These are phyloP conservation scores for Glebionis coronaria DNA, from an alignment of 129 eudicot genomes.

Conservation along the genomic window DNA sequence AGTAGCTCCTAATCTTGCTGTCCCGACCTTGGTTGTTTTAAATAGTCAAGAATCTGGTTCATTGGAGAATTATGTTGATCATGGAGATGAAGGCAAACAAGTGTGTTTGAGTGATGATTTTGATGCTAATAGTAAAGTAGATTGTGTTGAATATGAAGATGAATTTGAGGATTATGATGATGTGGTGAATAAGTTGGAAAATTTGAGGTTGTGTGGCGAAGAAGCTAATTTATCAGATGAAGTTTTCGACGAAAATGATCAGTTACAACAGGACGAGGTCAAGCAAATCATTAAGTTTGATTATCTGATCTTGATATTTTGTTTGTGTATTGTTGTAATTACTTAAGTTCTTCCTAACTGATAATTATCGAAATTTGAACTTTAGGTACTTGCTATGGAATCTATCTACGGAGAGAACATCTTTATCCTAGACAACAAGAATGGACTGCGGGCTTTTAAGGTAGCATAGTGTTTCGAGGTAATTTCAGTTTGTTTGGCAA, in stretches of 20 bases:
- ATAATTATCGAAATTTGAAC: too few species aligned
- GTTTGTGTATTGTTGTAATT: too few species aligned
- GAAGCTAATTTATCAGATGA: constrained; percentile 62
- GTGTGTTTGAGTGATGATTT: too few species aligned
- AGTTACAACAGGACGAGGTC: constrained; percentile 87
- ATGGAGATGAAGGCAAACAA: not conserved
- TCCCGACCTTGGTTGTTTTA: not conserved
- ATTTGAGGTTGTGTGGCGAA: constrained; percentile 38
- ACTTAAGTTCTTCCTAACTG: too few species aligned
- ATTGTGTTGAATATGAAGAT: constrained; percentile 5
- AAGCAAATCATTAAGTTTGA: not conserved
- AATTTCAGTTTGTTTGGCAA: not conserved
- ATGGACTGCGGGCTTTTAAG: constrained; percentile 65
- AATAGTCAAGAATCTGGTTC: constrained; percentile 5
- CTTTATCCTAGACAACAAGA: constrained; percentile 51
- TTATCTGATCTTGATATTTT: too few species aligned
- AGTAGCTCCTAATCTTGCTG: too few species aligned
- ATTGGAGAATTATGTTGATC: not conserved
- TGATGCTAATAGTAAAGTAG: too few species aligned
- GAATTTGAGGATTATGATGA: constrained; percentile 35
- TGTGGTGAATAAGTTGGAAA: constrained; percentile 35
- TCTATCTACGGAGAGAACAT: constrained; percentile 78
- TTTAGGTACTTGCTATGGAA: constrained; percentile 83
- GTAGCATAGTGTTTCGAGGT: constrained; percentile 29
- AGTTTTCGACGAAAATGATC: constrained; percentile 56